Conservation (phyloP, 176 grass and related monocot species). For the Elymus sibiricus region DNA sequence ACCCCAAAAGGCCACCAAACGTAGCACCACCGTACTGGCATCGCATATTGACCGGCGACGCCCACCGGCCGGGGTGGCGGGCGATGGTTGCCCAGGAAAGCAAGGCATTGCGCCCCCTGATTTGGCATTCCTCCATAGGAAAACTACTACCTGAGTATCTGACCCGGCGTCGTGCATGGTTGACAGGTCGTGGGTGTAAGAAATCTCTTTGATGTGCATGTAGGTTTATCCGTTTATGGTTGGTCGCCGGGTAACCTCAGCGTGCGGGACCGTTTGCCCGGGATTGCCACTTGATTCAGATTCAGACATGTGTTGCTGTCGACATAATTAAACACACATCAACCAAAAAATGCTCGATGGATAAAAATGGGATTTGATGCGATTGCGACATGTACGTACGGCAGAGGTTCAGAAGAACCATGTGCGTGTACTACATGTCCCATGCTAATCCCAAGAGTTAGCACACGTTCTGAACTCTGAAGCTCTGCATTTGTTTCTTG, state of each 20-base stretch:
- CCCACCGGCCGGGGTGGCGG: neutral
- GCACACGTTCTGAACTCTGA: neutral
- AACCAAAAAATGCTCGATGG: neutral
- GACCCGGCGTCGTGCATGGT: neutral
- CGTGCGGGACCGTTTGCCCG: neutral
- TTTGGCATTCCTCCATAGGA: no score
- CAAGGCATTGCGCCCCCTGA: neutral
- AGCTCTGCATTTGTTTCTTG: neutral
- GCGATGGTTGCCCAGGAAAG: neutral
- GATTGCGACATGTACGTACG: neutral
- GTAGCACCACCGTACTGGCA: neutral
- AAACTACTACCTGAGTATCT: neutral
- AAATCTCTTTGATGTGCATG: slow-evolving; percentile 14
- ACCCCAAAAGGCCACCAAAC: neutral
- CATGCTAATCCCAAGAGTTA: neutral
- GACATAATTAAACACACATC: neutral
- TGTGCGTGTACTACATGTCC: neutral
- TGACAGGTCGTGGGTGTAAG: no score
- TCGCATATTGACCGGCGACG: neutral
- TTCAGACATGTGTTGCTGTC: neutral
- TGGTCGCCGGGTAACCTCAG: neutral
- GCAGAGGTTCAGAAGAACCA: neutral
- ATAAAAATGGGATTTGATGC: neutral
- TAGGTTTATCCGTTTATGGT: neutral
- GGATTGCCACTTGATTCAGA: neutral